A percentile compares a stretch with the other conserved stretches of the same genome.
Evolutionary conservation across 768 basidiomycete genomes (phyloP).

Genomic region (Porphyrellus cyaneotinctus): DNA sequence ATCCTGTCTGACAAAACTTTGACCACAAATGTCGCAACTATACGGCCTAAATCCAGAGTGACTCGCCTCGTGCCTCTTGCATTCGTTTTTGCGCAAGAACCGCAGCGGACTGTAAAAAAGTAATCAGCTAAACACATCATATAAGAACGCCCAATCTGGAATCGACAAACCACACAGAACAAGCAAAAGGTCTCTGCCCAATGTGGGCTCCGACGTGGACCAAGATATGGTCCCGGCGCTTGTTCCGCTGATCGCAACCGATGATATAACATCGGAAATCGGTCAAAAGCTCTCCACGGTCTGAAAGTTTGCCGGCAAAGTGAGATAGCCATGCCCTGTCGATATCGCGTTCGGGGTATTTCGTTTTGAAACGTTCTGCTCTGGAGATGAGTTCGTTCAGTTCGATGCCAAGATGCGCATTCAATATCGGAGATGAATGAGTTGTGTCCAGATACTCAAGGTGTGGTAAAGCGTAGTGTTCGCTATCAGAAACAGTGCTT

Average conservation of each 20-base stretch:
- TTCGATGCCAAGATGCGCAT: conserved; percentile 60
- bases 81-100: conserved; percentile 73
- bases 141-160: not conserved
- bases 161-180: conserved; percentile 55
- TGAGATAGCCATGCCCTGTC: conserved; percentile 62
- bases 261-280: conserved; percentile 67
- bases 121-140: conserved; percentile 11
- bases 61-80: conserved; percentile 68
- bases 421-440: conserved; percentile 47
- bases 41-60: conserved; percentile 60
- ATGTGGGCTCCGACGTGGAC: conserved; percentile 73
- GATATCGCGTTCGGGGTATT: conserved; percentile 54
- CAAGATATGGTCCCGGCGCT: conserved; percentile 68
- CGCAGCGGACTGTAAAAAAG: conserved; percentile 45
- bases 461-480: not conserved
- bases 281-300: conserved; percentile 50
- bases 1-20: conserved; percentile 64
- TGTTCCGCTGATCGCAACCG: conserved; percentile 66
- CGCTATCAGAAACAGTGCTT: not conserved
- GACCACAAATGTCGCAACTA: conserved; percentile 52
- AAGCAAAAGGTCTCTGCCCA: conserved; percentile 62
- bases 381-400: conserved; percentile 51
- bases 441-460: not conserved
- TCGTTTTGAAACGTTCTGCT: conserved; percentile 50
- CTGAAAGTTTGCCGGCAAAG: conserved; percentile 64